Evolutionary conservation across 1,139 yeast species (phyloP).

Genomic region (Pichia sp.): DNA sequence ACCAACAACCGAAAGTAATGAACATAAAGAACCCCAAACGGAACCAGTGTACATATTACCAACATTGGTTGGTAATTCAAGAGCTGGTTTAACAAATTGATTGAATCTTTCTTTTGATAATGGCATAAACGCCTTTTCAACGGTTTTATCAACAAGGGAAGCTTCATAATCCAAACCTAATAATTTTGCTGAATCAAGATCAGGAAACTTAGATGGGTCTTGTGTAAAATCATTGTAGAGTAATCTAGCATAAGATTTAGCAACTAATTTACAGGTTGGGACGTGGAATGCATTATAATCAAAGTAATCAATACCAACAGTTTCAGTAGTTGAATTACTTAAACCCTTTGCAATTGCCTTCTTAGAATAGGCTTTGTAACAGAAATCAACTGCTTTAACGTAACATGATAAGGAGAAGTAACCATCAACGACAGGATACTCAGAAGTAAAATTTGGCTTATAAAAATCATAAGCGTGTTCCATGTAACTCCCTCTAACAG

Average conservation of each 20-base stretch:
- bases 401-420: conserved; percentile 93
- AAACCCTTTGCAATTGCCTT: conserved; percentile 62
- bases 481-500: conserved; percentile 86
- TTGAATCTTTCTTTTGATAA: conserved; percentile 68
- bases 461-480: conserved; percentile 96
- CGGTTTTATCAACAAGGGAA: conserved; percentile 68
- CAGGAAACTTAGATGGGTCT: conserved; percentile 60
- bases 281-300: conserved; percentile 97
- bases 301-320: conserved; percentile 67
- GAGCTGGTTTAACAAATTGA: conserved; percentile 71
- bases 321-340: conserved; percentile 36
- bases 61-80: conserved; percentile 88
- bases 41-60: conserved; percentile 99
- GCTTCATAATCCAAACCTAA: conserved; percentile 65
- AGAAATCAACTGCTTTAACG: conserved; percentile 84
- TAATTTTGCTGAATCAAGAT: conserved; percentile 47
- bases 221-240: conserved; percentile 80
- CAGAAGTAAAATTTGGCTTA: conserved; percentile 94
- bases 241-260: conserved; percentile 89
- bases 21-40: conserved; percentile 80
- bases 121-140: conserved; percentile 81
- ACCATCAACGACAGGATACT: conserved; percentile 97
- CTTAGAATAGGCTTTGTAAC: conserved; percentile 76
- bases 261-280: conserved; percentile 94
- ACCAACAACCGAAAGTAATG: conserved; percentile 72